Conservation (phyloP, 139 green algal genomes). For the Volvox africanus region DNA sequence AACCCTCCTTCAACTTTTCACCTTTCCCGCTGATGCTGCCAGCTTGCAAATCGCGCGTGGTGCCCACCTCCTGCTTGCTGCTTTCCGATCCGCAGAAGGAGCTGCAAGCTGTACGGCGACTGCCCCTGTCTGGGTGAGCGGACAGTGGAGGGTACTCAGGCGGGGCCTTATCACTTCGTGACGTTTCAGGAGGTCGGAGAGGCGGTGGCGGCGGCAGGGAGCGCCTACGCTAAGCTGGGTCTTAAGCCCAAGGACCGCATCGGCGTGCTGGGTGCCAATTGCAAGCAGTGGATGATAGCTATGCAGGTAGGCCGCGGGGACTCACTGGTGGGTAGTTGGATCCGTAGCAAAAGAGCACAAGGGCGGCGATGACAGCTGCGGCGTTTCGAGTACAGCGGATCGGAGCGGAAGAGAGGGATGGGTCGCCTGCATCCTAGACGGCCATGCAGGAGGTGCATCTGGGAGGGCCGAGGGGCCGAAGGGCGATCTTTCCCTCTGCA, state of each 20-base stretch:
- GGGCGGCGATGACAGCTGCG: too few relatives aligned
- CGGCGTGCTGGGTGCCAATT: constrained; percentile 74
- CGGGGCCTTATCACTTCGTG: constrained; percentile 62
- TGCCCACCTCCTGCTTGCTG: neutral
- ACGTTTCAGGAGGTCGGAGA: constrained; percentile 64
- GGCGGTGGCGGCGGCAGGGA: constrained; percentile 33
- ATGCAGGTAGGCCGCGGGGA: constrained; percentile 66
- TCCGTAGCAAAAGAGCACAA: too few relatives aligned
- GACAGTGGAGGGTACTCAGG: constrained; percentile 6
- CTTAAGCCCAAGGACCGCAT: constrained; percentile 57
- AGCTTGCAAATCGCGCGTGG: neutral
- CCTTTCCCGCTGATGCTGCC: too few relatives aligned
- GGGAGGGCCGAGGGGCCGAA: too few relatives aligned
- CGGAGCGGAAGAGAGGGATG: too few relatives aligned
- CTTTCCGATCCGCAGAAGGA: constrained; percentile 1
- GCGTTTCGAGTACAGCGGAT: too few relatives aligned
- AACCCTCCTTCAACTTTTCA: neutral
- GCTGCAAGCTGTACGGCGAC: constrained; percentile 33
- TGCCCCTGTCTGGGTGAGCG: constrained; percentile 65
- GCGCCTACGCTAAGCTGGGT: constrained; percentile 54
- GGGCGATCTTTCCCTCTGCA: too few relatives aligned
- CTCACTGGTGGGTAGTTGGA: too few relatives aligned
- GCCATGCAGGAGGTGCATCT: too few relatives aligned
- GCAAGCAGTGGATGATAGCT: constrained; percentile 79
- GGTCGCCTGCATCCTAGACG: too few relatives aligned